phyloP scores from a whole-genome alignment of 2,329 filamentous ascomycete species.

The Scortechinia acanthostroma region DNA sequence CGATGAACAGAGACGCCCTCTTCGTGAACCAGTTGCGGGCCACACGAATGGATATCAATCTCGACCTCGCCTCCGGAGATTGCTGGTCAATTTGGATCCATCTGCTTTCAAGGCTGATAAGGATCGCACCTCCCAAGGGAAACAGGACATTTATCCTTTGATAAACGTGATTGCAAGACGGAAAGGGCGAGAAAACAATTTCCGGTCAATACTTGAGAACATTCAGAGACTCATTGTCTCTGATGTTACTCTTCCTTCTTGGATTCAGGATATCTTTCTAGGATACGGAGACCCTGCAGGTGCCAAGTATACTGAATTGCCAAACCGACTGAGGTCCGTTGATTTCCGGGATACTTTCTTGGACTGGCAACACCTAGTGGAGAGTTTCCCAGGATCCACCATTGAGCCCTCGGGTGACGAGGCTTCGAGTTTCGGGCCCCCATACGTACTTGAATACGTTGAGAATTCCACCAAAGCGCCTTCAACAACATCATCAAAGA shows the following conservation, averaged over 20 bases:
- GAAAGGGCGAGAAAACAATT: constrained; percentile 88
- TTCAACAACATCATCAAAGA: constrained; percentile 66
- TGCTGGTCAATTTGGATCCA: constrained; percentile 72
- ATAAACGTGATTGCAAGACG: constrained; percentile 83
- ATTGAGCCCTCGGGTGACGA: constrained; percentile 72
- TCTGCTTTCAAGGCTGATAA: constrained; percentile 72
- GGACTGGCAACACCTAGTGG: constrained; percentile 87
- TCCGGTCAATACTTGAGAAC: constrained; percentile 85
- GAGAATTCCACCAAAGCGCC: constrained; percentile 41
- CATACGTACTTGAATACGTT: constrained; percentile 73
- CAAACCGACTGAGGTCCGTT: constrained; percentile 70
- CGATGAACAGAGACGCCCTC: constrained; percentile 73
- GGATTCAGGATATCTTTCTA: constrained; percentile 96
- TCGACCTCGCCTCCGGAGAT: constrained; percentile 53
- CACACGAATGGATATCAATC: constrained; percentile 32
- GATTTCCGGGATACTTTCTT: constrained; percentile 93
- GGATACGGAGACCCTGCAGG: constrained; percentile 89
- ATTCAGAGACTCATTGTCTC: constrained; percentile 80
- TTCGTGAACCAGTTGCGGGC: constrained; percentile 48
- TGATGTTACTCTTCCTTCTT: constrained; percentile 77
- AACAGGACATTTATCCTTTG: constrained; percentile 68
- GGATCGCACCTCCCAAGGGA: constrained; percentile 33
- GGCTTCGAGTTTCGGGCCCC: constrained; percentile 71
- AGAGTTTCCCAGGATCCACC: constrained; percentile 80
- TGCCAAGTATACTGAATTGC: constrained; percentile 76